Conservation (phyloP, 352 stramenopile genomes). For the Pythium plurisporium region DNA sequence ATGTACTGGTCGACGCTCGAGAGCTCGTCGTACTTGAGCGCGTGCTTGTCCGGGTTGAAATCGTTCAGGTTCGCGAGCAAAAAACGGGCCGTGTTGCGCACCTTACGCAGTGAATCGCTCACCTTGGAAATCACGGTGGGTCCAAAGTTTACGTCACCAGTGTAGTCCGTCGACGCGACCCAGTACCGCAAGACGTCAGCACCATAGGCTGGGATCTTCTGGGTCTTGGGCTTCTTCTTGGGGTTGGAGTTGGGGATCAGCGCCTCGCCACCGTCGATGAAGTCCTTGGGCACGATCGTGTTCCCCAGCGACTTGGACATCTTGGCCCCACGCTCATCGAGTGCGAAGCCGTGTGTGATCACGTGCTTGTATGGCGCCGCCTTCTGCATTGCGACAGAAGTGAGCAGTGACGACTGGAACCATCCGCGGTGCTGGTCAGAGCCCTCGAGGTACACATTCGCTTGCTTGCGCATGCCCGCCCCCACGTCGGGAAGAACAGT, state of each 20-base stretch:
- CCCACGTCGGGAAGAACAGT: slow-evolving; percentile 52
- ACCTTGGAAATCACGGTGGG: slow-evolving; percentile 88
- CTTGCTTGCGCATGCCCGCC: slow-evolving; percentile 66
- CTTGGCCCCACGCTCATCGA: slow-evolving; percentile 98
- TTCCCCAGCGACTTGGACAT: slow-evolving; percentile 99
- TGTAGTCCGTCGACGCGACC: slow-evolving; percentile 97
- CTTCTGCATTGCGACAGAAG: slow-evolving; percentile 80
- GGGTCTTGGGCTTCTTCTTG: slow-evolving; percentile 42
- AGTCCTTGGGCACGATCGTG: slow-evolving; percentile 90
- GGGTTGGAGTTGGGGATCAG: slow-evolving; percentile 67
- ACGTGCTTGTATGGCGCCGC: slow-evolving; percentile 94
- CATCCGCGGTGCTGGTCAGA: slow-evolving; percentile 98
- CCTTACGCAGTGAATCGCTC: slow-evolving; percentile 72
- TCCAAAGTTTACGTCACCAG: slow-evolving; percentile 93
- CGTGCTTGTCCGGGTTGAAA: slow-evolving; percentile 83
- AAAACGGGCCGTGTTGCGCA: slow-evolving; percentile 97
- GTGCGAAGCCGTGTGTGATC: slow-evolving; percentile 98
- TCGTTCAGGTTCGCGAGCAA: slow-evolving; percentile 95
- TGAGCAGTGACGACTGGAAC: slow-evolving; percentile 99
- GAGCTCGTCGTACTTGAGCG: slow-evolving; percentile 87
- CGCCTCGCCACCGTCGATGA: slow-evolving; percentile 91
- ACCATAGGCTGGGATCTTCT: slow-evolving; percentile 89
- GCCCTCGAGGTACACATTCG: slow-evolving; percentile 96
- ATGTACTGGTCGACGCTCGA: slow-evolving; percentile 95
- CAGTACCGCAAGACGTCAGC: slow-evolving; percentile 97